Conservation (phyloP, 192 early-diverging fungal genomes). For the Lobulomyces angularis region DNA sequence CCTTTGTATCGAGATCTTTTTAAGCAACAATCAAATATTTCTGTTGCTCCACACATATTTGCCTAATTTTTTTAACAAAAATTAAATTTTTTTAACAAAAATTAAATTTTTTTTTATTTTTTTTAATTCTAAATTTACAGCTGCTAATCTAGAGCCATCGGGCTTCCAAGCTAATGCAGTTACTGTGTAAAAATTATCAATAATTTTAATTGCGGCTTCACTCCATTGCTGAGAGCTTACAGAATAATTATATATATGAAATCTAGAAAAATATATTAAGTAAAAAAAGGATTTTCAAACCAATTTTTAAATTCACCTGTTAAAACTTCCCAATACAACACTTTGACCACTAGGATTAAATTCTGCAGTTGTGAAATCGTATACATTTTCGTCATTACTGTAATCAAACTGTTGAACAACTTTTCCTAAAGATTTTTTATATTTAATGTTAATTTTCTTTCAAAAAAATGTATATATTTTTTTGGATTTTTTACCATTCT, state of each 20-base stretch:
- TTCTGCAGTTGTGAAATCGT: constrained; percentile 38
- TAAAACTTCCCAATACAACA: constrained; percentile 42
- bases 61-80: constrained; percentile 10
- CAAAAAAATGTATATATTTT: not conserved
- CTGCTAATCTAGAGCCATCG: constrained; percentile 46
- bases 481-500: constrained; percentile 14
- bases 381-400: constrained; percentile 35
- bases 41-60: constrained; percentile 43
- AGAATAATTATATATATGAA: constrained; percentile 44
- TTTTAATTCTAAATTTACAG: constrained; percentile 10
- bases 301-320: constrained; percentile 12
- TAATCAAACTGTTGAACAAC: constrained; percentile 46
- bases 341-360: constrained; percentile 43
- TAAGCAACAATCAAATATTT: constrained; percentile 56
- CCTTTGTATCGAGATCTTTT: constrained; percentile 51
- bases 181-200: constrained; percentile 52
- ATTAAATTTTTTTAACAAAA: no score
- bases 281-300: not conserved
- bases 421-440: constrained; percentile 14
- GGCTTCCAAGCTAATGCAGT: constrained; percentile 48
- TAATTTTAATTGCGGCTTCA: constrained; percentile 39
- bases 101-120: not conserved
- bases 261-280: constrained; percentile 11
- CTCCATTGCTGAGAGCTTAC: constrained; percentile 32
- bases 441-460: no score